Evolutionary conservation across 306 rosid genomes (phyloP).

Genomic region (Sicyos baderoa): DNA sequence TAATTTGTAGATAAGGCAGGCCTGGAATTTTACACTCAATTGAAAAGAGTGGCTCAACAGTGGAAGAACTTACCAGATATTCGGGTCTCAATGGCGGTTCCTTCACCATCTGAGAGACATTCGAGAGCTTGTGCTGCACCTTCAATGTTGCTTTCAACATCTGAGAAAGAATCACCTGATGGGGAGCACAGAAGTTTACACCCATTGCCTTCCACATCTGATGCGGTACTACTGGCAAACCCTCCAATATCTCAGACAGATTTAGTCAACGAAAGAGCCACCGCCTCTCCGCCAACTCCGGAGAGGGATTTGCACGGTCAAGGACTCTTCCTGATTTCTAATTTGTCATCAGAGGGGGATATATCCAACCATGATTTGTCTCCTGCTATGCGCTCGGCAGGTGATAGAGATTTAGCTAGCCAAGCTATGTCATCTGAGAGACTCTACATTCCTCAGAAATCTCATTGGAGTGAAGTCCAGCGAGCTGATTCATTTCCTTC

Average conservation of each 20-base stretch:
- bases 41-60: constrained; percentile 53
- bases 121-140: constrained; percentile 25
- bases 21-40: constrained; percentile 56
- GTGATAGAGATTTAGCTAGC: constrained; percentile 4
- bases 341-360: constrained; percentile 33
- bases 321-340: constrained; percentile 27
- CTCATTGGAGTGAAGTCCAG: constrained; percentile 19
- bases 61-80: constrained; percentile 47
- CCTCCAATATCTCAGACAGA: constrained; percentile 30
- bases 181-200: constrained; percentile 29
- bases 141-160: constrained; percentile 34
- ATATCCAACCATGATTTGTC: constrained; percentile 36
- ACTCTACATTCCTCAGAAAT: constrained; percentile 8
- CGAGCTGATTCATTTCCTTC: constrained; percentile 36
- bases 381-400: constrained; percentile 28
- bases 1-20: constrained; percentile 44
- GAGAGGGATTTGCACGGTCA: constrained; percentile 33
- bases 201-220: constrained; percentile 30
- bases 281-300: constrained; percentile 34
- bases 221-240: constrained; percentile 22
- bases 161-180: constrained; percentile 34
- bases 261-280: constrained; percentile 27
- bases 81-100: constrained; percentile 22
- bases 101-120: constrained; percentile 32
- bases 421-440: constrained; percentile 33